phyloP scores from a whole-genome alignment of 805 yeast species.

The Saccharomycopsis amapae region DNA sequence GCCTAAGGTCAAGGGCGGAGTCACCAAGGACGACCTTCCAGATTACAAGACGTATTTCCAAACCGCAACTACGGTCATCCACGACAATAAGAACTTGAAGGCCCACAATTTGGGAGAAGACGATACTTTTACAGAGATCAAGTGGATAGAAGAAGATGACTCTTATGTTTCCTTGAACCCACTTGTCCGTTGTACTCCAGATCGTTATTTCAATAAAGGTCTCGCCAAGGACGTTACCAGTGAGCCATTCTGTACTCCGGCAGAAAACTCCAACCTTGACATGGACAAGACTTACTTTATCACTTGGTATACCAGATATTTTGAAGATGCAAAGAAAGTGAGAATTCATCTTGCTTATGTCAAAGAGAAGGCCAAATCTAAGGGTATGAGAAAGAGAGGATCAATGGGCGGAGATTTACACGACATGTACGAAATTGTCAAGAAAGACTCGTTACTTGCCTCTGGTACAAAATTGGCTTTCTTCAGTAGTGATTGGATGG shows the following conservation, averaged over 20 bases:
- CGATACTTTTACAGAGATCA: constrained; percentile 49
- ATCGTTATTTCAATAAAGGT: constrained; percentile 59
- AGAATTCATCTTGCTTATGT: constrained; percentile 61
- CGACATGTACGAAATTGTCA: too few species aligned
- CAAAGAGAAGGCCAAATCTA: constrained; percentile 45
- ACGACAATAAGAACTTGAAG: constrained; percentile 53
- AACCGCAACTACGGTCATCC: constrained; percentile 51
- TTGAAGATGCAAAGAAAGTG: constrained; percentile 53
- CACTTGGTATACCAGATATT: constrained; percentile 73
- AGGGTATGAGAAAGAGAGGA: constrained; percentile 45
- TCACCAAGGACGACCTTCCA: constrained; percentile 58
- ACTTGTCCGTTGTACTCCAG: constrained; percentile 79
- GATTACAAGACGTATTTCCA: constrained; percentile 72
- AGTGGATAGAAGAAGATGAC: constrained; percentile 58
- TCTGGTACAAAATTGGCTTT: constrained; percentile 41
- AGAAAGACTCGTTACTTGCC: constrained; percentile 5
- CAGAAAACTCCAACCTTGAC: constrained; percentile 49
- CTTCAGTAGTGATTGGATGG: constrained; percentile 66
- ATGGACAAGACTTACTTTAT: constrained; percentile 62
- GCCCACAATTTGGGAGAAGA: constrained; percentile 68
- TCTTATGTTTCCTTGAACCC: constrained; percentile 71
- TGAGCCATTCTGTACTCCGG: constrained; percentile 85
- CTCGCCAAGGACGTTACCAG: constrained; percentile 44
- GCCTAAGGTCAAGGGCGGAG: constrained; percentile 72
- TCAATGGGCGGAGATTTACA: too few species aligned